These are phyloP conservation scores for Yamadazyma oceani DNA, from an alignment of 1,139 yeast species.

Conservation along the genomic window DNA sequence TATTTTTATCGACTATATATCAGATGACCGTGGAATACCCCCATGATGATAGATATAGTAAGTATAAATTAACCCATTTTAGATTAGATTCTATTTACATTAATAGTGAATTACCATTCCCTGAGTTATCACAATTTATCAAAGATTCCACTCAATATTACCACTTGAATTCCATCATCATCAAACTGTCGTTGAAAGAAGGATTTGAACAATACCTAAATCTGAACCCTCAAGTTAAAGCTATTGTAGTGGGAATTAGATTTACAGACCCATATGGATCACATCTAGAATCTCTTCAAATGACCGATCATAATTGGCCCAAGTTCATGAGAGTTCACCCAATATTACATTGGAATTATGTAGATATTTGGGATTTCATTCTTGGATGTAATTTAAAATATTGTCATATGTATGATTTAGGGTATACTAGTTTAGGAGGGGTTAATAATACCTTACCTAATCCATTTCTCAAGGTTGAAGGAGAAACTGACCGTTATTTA, in stretches of 20 bases:
- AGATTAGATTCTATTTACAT: conserved; percentile 64
- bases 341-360: conserved; percentile 76
- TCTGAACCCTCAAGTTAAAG: conserved; percentile 47
- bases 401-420: conserved; percentile 70
- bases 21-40: conserved; percentile 16
- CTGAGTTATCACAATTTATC: conserved; percentile 54
- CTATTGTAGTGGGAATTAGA: conserved; percentile 80
- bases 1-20: conserved; percentile 61
- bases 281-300: conserved; percentile 52
- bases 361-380: conserved; percentile 74
- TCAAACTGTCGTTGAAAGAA: conserved; percentile 52
- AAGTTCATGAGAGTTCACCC: conserved; percentile 76
- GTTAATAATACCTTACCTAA: conserved; percentile 62
- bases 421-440: conserved; percentile 85
- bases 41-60: conserved; percentile 1
- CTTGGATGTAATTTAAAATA: conserved; percentile 52
- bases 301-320: conserved; percentile 90
- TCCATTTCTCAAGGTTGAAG: conserved; percentile 48
- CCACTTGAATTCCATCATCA: conserved; percentile 45
- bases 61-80: conserved; percentile 20
- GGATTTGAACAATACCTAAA: conserved; percentile 65
- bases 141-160: conserved; percentile 40
- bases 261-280: conserved; percentile 77
- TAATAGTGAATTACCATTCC: conserved; percentile 66
- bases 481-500: conserved; percentile 35